Conservation (phyloP, 1,139 yeast genomes). For the Hemisphaericaspora lyxosophila region DNA sequence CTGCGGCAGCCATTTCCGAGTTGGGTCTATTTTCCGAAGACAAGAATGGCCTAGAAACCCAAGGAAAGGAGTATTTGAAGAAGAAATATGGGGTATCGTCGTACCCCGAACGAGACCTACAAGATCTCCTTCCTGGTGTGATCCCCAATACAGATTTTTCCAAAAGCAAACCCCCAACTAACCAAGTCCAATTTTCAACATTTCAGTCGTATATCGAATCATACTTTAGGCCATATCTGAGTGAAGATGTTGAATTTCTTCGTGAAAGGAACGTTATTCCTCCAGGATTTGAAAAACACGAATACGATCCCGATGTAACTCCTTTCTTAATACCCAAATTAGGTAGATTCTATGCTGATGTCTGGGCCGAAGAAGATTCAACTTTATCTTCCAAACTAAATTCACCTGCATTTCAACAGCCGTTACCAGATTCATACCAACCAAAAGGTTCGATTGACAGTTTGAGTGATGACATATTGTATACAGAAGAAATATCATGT, state of each 20-base stretch:
- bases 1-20: slow-evolving; percentile 61
- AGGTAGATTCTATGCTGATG: slow-evolving; percentile 77
- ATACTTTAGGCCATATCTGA: slow-evolving; percentile 71
- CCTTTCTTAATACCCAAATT: slow-evolving; percentile 79
- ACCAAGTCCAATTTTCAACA: slow-evolving; percentile 90
- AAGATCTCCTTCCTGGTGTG: slow-evolving; percentile 78
- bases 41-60: slow-evolving; percentile 51
- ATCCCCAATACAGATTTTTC: slow-evolving; percentile 89
- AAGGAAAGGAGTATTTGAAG: slow-evolving; percentile 72
- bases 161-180: slow-evolving; percentile 73
- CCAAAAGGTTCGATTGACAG: slow-evolving; percentile 65
- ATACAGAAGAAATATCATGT: slow-evolving; percentile 74
- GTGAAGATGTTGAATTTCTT: slow-evolving; percentile 77
- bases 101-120: slow-evolving; percentile 77
- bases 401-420: slow-evolving; percentile 38
- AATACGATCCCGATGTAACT: slow-evolving; percentile 64
- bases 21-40: slow-evolving; percentile 69
- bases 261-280: slow-evolving; percentile 60
- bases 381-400: slow-evolving; percentile 41
- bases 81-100: slow-evolving; percentile 85
- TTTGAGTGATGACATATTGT: slow-evolving; percentile 63
- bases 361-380: slow-evolving; percentile 84
- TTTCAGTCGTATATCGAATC: slow-evolving; percentile 85
- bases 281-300: slow-evolving; percentile 44
- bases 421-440: slow-evolving; percentile 44